Percentiles rank a stretch among this genome's conserved stretches.
Conservation (phyloP, 1,139 yeast genomes). For the Saccharomycopsis hybrid region DNA sequence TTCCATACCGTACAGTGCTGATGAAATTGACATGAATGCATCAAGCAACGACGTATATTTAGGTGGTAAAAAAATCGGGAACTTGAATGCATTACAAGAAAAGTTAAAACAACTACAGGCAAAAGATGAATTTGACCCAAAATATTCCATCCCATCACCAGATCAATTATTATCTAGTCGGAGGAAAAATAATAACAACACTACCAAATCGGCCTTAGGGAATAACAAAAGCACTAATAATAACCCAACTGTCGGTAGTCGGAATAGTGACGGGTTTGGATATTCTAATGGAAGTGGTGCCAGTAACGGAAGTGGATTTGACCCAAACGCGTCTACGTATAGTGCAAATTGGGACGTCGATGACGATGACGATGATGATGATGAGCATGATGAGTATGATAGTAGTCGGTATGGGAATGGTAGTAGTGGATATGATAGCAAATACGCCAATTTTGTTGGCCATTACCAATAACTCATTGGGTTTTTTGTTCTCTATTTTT, state of each 20-base stretch:
- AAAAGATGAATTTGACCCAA: conserved; percentile 38
- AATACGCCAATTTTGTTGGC: conserved; percentile 2
- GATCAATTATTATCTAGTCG: conserved; percentile 26
- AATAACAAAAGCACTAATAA: too few relatives aligned
- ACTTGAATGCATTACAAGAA: conserved; percentile 6
- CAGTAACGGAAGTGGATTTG: neutral
- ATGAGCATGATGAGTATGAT: neutral
- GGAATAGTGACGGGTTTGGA: too few relatives aligned
- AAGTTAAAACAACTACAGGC: conserved; percentile 10
- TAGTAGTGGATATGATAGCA: neutral
- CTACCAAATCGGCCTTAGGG: neutral
- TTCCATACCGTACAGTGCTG: too few relatives aligned
- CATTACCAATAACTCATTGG: neutral
- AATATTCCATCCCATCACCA: conserved; percentile 44
- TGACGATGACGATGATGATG: conserved; percentile 4
- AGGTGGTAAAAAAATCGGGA: neutral
- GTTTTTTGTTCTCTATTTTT: too few relatives aligned
- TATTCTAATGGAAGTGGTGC: too few relatives aligned
- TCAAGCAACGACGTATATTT: too few relatives aligned
- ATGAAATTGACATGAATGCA: too few relatives aligned
- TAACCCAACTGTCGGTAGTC: too few relatives aligned
- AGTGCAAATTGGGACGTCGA: conserved; percentile 9
- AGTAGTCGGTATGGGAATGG: neutral
- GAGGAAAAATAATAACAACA: conserved; percentile 1
- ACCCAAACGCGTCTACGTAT: conserved; percentile 3